Percentiles rank a stretch among this genome's conserved stretches.
These are phyloP conservation scores for Colletotrichum acutatum DNA, from an alignment of 2,329 filamentous ascomycete genomes.

Conservation along the genomic window DNA sequence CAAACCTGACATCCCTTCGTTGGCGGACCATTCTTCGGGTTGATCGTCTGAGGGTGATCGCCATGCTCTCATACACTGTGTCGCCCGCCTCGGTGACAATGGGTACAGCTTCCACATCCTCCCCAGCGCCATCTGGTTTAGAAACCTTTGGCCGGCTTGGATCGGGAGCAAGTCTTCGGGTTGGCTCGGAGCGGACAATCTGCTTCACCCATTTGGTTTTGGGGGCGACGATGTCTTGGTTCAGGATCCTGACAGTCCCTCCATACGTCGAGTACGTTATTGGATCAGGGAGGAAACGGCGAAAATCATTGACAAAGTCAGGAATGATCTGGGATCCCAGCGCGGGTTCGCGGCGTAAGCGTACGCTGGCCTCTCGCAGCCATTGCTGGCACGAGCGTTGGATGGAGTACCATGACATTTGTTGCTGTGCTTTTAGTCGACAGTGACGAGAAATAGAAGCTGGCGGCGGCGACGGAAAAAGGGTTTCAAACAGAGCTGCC, in stretches of 20 bases:
- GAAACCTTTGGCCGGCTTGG: not conserved
- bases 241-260: constrained; percentile 29
- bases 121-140: not conserved
- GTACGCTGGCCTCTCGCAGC: constrained; percentile 12
- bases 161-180: constrained; percentile 1
- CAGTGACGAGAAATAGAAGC: constrained; percentile 10
- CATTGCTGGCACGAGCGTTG: constrained; percentile 30
- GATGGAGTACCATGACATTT: constrained; percentile 29
- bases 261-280: constrained; percentile 25
- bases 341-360: not conserved
- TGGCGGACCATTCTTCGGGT: constrained; percentile 15
- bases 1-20: constrained; percentile 13
- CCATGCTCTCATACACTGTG: constrained; percentile 12
- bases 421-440: constrained; percentile 30
- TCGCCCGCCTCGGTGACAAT: constrained; percentile 17
- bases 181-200: not conserved
- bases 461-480: constrained; percentile 27
- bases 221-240: not conserved
- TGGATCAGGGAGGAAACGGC: constrained; percentile 26
- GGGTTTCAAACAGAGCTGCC: constrained; percentile 21
- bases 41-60: constrained; percentile 8
- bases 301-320: constrained; percentile 31
- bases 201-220: constrained; percentile 3
- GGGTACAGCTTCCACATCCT: not conserved
- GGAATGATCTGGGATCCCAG: constrained; percentile 14